Base-by-base conservation (phyloP, 2,329 filamentous ascomycete genomes). In the Hymenoscyphus fraxineus region DNA sequence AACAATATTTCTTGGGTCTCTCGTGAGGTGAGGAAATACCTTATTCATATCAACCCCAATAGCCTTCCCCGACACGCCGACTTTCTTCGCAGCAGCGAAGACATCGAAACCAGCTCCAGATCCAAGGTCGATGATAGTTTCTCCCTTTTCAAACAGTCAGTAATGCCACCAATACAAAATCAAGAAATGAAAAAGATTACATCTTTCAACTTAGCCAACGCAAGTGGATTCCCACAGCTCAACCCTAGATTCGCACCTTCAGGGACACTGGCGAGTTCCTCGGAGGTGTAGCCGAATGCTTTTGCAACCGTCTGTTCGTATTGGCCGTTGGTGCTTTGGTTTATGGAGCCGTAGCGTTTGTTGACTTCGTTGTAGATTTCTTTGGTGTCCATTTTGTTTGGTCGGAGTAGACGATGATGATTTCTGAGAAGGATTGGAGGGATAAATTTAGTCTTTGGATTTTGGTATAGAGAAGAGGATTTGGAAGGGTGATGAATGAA, bases 81-180 rank as follows among this genome's bases (percentile, higher is more conserved):
- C 79, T 68, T 79, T 82, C 32, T 35, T 47, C 35, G 82, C 78
- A 12, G 84, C 83, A 2, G 82, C 78, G 65, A 87, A 85, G 19
- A 82, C 80, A 69, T 88, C 85, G 56, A 87, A 82, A 0, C 85
- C 85, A 7, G 81, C 83, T 2, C 85, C 84, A 66, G 79, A 80
- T 1, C 85, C 85, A 1, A 88, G 76, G 67, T 87, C 85, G 63
- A 88, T 73, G 1, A 87, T 79, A 0, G 79, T 83, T 70, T 88
- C 85, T 15, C 83, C 83, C 79, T 85, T 60, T 35, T 27, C 27
- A 27, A 15, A 58, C 56, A 32, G 9, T n/a, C 58, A 19, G 32
- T 51, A 16, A 57, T 47, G 38, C 39, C 40, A 41, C 13, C 7
- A 6, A 54, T 15, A n/a, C 9, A 27, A 54, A 22, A 51, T 15